These are phyloP conservation scores for Cucurbita maxima DNA, from an alignment of 306 rosid species.

Conservation along the genomic window DNA sequence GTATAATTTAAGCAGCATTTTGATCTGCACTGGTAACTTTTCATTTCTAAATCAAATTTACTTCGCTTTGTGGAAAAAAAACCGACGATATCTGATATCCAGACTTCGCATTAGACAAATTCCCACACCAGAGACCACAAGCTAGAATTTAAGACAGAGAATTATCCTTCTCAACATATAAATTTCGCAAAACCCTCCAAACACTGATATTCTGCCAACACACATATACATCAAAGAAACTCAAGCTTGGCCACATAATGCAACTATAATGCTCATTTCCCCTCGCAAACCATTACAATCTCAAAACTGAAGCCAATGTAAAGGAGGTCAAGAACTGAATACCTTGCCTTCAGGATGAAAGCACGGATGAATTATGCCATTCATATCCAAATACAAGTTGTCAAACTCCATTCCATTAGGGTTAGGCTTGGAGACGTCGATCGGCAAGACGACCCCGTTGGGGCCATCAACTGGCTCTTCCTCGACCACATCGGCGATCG, in stretches of 20 bases:
- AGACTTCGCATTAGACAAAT: not conserved
- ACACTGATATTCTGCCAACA: not conserved
- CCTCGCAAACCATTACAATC: not conserved
- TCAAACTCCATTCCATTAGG: constrained; percentile 92
- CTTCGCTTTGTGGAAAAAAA: not conserved
- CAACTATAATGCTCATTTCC: not conserved
- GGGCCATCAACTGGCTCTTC: constrained; percentile 28
- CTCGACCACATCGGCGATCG: constrained; percentile 69
- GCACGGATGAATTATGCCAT: constrained; percentile 89
- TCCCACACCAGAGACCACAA: not conserved
- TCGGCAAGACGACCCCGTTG: constrained; percentile 13
- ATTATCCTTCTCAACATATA: not conserved
- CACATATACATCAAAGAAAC: not conserved
- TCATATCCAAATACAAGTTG: constrained; percentile 85
- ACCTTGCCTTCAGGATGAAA: constrained; percentile 97
- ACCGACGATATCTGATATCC: not conserved
- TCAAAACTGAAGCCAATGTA: not conserved
- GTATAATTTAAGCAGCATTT: not conserved
- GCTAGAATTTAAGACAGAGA: not conserved
- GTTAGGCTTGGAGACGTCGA: constrained; percentile 66
- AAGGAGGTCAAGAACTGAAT: not conserved
- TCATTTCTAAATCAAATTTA: not conserved
- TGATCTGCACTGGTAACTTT: not conserved
- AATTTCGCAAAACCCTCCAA: not conserved
- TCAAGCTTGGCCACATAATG: not conserved